A percentile compares a stretch with the other conserved stretches of the same genome.
phyloP scores from a whole-genome alignment of 352 stramenopile species.

The Aphanomyces astaci region DNA sequence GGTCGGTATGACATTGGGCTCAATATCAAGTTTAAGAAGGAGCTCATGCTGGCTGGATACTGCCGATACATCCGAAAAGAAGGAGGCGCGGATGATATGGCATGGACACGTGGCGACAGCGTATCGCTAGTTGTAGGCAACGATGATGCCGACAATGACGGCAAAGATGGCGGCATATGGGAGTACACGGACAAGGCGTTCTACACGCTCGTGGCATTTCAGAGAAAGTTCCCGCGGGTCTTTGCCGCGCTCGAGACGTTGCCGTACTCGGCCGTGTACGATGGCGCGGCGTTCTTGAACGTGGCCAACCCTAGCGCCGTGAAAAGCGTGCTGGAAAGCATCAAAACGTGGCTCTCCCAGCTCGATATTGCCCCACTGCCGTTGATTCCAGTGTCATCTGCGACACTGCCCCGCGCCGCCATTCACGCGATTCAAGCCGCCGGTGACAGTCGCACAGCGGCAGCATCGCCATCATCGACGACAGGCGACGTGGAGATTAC shows the following conservation, averaged over 20 bases:
- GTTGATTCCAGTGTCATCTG: slow-evolving; percentile 86
- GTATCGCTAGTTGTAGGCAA: slow-evolving; percentile 91
- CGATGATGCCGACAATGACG: slow-evolving; percentile 32
- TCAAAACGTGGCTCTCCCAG: slow-evolving; percentile 91
- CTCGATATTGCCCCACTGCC: slow-evolving; percentile 86
- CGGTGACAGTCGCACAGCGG: slow-evolving; percentile 50
- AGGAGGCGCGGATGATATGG: slow-evolving; percentile 26
- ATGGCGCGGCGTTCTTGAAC: slow-evolving; percentile 84
- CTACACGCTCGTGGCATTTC: slow-evolving; percentile 89
- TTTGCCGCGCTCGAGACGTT: slow-evolving; percentile 83
- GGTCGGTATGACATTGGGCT: slow-evolving; percentile 86
- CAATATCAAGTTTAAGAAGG: slow-evolving; percentile 73
- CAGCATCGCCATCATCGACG: slow-evolving; percentile 54
- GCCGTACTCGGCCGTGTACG: slow-evolving; percentile 86
- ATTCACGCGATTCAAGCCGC: slow-evolving; percentile 90
- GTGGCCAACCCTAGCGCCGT: slow-evolving; percentile 30
- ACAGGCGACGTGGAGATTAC: slow-evolving; percentile 31
- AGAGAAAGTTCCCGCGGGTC: slow-evolving; percentile 89
- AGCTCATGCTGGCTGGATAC: slow-evolving; percentile 89
- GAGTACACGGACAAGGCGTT: slow-evolving; percentile 96
- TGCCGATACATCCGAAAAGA: slow-evolving; percentile 58
- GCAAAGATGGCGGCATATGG: slow-evolving; percentile 71
- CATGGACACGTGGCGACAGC: slow-evolving; percentile 88
- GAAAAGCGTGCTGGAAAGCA: slow-evolving; percentile 56
- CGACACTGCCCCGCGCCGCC: slow-evolving; percentile 89